These are phyloP conservation scores for Ambispora gerdemannii DNA, from an alignment of 192 early-diverging fungal species.

Conservation along the genomic window DNA sequence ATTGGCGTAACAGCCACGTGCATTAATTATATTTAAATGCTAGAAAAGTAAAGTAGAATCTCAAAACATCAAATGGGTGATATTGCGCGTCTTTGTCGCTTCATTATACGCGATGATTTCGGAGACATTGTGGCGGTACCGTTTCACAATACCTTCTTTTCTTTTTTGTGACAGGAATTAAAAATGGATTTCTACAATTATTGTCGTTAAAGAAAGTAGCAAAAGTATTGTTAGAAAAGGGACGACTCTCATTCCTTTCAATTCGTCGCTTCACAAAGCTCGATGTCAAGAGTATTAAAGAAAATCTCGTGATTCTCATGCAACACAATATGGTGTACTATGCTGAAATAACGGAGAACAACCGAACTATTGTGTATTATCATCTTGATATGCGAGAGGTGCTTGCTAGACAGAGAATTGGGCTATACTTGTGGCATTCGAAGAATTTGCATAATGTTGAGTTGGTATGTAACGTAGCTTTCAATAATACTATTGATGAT, in stretches of 20 bases:
- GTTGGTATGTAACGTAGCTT: too few relatives aligned
- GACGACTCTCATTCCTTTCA: slow-evolving; percentile 60
- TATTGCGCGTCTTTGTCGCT: slow-evolving; percentile 32
- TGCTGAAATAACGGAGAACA: slow-evolving; percentile 59
- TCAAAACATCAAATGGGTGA: too few relatives aligned
- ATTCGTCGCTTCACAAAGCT: slow-evolving; percentile 53
- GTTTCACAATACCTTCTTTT: background rate
- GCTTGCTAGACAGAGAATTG: slow-evolving; percentile 44
- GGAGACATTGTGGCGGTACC: slow-evolving; percentile 72
- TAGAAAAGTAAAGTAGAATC: too few relatives aligned
- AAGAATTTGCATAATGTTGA: too few relatives aligned
- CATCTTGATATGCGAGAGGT: slow-evolving; percentile 52
- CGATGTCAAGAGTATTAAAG: slow-evolving; percentile 54
- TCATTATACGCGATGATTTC: slow-evolving; percentile 73
- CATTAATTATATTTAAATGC: too few relatives aligned
- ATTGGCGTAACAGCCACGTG: too few relatives aligned
- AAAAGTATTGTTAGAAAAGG: slow-evolving; percentile 55
- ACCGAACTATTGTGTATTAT: slow-evolving; percentile 68
- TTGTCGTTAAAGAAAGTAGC: slow-evolving; percentile 53
- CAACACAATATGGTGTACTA: slow-evolving; percentile 81
- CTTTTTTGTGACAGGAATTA: background rate
- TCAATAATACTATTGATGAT: too few relatives aligned
- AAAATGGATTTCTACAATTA: background rate
- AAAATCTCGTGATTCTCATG: slow-evolving; percentile 77
- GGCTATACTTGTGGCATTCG: background rate